phyloP scores from a whole-genome alignment of 2,329 filamentous ascomycete genomes.

The Anthostomella pinea region DNA sequence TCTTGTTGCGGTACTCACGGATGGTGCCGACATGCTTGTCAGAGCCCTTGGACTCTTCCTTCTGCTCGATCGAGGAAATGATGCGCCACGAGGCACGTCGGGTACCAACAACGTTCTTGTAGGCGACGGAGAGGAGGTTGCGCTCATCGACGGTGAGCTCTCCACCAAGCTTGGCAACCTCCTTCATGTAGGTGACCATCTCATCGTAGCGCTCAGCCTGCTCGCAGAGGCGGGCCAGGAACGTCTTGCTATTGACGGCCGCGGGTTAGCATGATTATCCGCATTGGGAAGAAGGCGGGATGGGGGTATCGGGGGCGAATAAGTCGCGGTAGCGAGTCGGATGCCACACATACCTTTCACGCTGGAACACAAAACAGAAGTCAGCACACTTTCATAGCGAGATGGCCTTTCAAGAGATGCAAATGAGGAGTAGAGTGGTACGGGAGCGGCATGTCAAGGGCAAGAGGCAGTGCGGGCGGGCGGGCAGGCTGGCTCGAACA shows the following conservation, averaged over 20 bases:
- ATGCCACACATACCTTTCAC: slow-evolving; percentile 60
- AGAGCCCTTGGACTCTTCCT: slow-evolving; percentile 98
- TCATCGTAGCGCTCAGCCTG: slow-evolving; percentile 99
- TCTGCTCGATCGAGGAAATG: slow-evolving; percentile 99
- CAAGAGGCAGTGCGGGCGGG: slow-evolving; percentile 8
- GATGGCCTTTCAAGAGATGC: too few relatives aligned
- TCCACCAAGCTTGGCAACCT: slow-evolving; percentile 84
- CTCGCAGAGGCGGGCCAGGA: slow-evolving; percentile 99
- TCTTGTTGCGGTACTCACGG: slow-evolving; percentile 97
- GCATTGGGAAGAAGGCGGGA: slow-evolving; percentile 9
- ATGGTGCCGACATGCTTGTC: slow-evolving; percentile 94
- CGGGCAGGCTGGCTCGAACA: slow-evolving; percentile 18
- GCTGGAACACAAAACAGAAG: slow-evolving; percentile 39
- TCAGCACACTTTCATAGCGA: too few relatives aligned
- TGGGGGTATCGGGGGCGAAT: slow-evolving; percentile 11
- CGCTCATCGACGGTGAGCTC: slow-evolving; percentile 94
- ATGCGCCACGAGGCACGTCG: slow-evolving; percentile 99
- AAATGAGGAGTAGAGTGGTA: neutral
- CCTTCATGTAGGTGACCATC: slow-evolving; percentile 99
- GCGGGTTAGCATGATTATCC: slow-evolving; percentile 17
- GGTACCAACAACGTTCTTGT: slow-evolving; percentile 99
- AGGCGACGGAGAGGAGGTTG: slow-evolving; percentile 96
- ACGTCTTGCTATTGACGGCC: slow-evolving; percentile 77
- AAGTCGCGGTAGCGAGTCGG: slow-evolving; percentile 11
- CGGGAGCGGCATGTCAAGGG: too few relatives aligned